phyloP scores from a whole-genome alignment of 148 eudicot genomes.

The Rhododendron williamsianum region DNA sequence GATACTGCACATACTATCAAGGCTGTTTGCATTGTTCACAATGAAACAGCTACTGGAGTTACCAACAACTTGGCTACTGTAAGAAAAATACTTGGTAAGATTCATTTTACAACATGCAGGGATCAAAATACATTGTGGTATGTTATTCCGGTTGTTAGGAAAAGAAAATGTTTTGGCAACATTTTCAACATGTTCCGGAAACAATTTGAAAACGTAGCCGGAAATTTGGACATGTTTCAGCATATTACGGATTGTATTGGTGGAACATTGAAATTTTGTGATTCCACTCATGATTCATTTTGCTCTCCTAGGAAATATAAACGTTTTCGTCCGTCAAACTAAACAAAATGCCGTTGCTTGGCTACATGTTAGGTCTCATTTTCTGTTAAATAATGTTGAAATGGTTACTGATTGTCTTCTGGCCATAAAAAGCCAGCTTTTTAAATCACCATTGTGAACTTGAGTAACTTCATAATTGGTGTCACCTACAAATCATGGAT shows the following conservation, averaged over 20 bases:
- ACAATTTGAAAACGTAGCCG: background rate
- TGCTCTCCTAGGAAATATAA: background rate
- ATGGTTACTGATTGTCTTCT: background rate
- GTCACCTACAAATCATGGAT: background rate
- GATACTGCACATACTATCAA: constrained; percentile 78
- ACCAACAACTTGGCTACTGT: constrained; percentile 96
- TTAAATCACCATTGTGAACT: background rate
- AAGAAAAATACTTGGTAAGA: constrained; percentile 76
- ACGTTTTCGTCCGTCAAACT: background rate
- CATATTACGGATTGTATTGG: background rate
- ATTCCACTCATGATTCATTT: background rate
- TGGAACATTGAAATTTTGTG: background rate
- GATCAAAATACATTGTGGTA: background rate
- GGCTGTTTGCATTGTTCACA: constrained; percentile 96
- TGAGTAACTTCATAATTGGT: background rate
- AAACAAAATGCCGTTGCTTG: background rate
- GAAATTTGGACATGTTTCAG: background rate
- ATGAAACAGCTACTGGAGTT: constrained; percentile 98
- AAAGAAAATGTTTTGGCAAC: background rate
- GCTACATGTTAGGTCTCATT: background rate
- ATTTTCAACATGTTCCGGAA: background rate
- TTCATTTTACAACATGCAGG: background rate
- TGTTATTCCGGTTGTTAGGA: background rate
- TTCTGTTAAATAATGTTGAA: background rate
- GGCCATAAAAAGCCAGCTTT: background rate